Conservation (phyloP, 805 yeast species). For the Sugiyamaella floridensis region DNA sequence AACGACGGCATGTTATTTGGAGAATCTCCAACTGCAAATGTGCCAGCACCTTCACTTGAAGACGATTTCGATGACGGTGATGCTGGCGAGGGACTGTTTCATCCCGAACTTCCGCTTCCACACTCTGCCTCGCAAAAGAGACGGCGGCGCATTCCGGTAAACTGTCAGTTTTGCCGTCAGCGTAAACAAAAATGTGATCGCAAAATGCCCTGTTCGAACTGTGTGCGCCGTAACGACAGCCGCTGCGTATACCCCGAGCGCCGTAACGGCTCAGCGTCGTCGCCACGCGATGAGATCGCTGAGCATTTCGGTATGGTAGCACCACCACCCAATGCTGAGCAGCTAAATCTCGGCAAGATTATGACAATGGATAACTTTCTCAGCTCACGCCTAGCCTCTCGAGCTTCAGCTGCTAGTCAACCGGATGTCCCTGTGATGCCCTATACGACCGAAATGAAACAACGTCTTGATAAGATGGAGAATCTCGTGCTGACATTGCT, state of each 20-base stretch:
- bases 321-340: not conserved
- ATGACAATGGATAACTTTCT: slow-evolving; percentile 9
- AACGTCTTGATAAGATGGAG: slow-evolving; percentile 27
- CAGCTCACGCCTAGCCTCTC: not conserved
- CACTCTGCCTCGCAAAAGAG: slow-evolving; percentile 17
- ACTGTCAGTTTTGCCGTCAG: slow-evolving; percentile 29
- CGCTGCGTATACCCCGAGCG: slow-evolving; percentile 4
- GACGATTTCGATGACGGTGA: not conserved
- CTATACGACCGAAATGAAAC: slow-evolving; percentile 18
- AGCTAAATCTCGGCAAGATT: slow-evolving; percentile 8
- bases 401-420: not conserved
- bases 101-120: slow-evolving; percentile 13
- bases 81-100: not conserved
- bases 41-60: not conserved
- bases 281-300: not conserved
- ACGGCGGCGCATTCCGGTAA: slow-evolving; percentile 27
- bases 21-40: not conserved
- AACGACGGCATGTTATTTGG: not conserved
- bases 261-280: not conserved
- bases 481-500: slow-evolving; percentile 22
- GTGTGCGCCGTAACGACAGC: slow-evolving; percentile 21
- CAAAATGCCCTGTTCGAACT: slow-evolving; percentile 29
- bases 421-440: not conserved
- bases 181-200: slow-evolving; percentile 31
- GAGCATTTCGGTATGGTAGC: not conserved